Evolutionary conservation across 208 protist species (phyloP), one percentile per base, ranked within the genome.

Genomic region (Leishmania arabica): DNA sequence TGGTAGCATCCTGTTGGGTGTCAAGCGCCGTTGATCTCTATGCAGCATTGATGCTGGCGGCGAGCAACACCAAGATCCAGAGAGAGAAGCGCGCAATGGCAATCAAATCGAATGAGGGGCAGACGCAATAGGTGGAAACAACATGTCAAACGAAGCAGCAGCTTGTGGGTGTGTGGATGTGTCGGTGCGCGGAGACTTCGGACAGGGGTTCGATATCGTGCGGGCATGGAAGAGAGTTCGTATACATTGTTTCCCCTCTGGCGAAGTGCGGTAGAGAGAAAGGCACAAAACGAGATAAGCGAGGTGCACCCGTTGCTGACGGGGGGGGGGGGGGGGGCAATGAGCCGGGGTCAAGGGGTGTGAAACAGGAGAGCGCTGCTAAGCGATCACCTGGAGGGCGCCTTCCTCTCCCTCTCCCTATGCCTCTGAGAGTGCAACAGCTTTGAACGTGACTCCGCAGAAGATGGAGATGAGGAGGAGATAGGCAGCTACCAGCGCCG

Each of bases 381-480:
- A 1, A 72, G 68, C 40, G 34, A 15, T 47, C 40, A 34, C 45
- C 68, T 21, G n/a, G 19, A 72, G 37, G 68, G 24, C 7, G 2
- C 11, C 37, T 5, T 15, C 68, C 42, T 45, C 65, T 37, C 17
- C 65, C 2, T 27, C 69, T 31, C 40, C n/a, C 31, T 68, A 80
- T 24, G 37, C 45, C 31, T 62, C 64, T 19, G 77, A 40, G 21
- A 82, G 37, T 34, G 47, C 75, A 37, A 78, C 58, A 1, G 58
- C 65, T 70, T 85, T 85, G 37, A 81, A 79, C 11, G 53, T 69
- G 1, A 81, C 72, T 5, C 82, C 82, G 40, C 77, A 81, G 62
- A 85, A 85, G 21, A 85, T 3, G 0, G 77, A 64, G 34, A 85
- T 58, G 9, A 81, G 47, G 53, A 85, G n/a, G 37, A 85, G 37